phyloP scores from a whole-genome alignment of 257 asterid species.

The Fraxinus cuspidata region DNA sequence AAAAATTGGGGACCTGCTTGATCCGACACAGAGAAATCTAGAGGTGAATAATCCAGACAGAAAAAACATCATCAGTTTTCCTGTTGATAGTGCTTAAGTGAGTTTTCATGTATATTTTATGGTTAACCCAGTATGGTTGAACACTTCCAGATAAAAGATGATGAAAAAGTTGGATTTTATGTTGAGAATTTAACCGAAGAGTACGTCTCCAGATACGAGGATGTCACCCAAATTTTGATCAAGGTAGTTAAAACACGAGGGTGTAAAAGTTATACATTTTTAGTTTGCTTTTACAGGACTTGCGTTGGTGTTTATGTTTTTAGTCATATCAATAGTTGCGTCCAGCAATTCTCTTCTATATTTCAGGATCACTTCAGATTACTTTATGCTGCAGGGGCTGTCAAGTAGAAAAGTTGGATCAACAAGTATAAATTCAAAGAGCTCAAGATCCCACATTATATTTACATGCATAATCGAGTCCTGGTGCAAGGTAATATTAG shows the following conservation, averaged over 20 bases:
- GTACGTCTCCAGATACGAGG: conserved; percentile 79
- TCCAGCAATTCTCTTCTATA: not conserved
- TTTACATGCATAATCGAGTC: conserved; percentile 88
- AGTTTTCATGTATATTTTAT: conserved; percentile 2
- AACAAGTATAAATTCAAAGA: conserved; percentile 84
- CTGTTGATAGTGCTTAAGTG: not conserved
- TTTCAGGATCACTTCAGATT: not conserved
- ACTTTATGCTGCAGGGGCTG: conserved; percentile 63
- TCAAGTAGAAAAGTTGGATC: conserved; percentile 87
- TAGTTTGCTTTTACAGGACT: not conserved
- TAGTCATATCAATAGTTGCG: not conserved
- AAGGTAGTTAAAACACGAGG: conserved; percentile 50
- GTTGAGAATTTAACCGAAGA: conserved; percentile 92
- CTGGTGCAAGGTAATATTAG: conserved; percentile 82
- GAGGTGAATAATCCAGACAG: conserved; percentile 49
- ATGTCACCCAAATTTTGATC: conserved; percentile 77
- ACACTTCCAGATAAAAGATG: conserved; percentile 72
- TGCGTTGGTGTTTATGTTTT: not conserved
- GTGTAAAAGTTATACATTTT: conserved; percentile 6
- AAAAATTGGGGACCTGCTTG: conserved; percentile 87
- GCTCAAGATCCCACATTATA: conserved; percentile 94
- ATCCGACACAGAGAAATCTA: conserved; percentile 76
- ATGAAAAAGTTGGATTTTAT: conserved; percentile 75
- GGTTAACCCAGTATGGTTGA: conserved; percentile 16
- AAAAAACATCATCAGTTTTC: not conserved